Conservation (phyloP, 2,329 filamentous ascomycete species). For the Corynespora cassiicola region DNA sequence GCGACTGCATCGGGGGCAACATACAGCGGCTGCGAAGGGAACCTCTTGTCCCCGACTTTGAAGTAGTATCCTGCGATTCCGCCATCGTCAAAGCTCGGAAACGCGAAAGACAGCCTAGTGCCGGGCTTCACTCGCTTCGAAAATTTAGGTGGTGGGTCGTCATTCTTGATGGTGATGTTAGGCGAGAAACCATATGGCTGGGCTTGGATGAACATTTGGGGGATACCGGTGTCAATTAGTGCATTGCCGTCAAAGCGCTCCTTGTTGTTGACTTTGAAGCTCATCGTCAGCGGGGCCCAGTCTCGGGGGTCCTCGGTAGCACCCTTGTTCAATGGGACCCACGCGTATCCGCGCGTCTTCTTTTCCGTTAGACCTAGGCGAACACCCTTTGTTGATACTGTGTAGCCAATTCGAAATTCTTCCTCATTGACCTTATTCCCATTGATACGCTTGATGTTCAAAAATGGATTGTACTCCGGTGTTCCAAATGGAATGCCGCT, state of each 20-base stretch:
- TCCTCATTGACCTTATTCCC: neutral
- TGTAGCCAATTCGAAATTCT: constrained; percentile 8
- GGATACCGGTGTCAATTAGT: constrained; percentile 12
- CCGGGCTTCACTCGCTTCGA: constrained; percentile 7
- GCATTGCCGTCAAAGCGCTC: neutral
- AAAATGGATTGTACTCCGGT: constrained; percentile 21
- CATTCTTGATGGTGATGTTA: constrained; percentile 6
- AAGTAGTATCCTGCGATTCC: constrained; percentile 15
- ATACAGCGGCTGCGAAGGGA: constrained; percentile 9
- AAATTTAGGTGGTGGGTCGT: neutral
- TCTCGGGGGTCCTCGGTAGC: constrained; percentile 9
- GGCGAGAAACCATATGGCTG: constrained; percentile 2
- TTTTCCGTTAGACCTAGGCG: constrained; percentile 8
- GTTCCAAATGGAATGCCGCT: constrained; percentile 5
- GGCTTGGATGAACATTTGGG: constrained; percentile 13
- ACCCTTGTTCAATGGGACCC: constrained; percentile 6
- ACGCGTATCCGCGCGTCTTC: constrained; percentile 10
- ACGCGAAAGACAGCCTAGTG: constrained; percentile 11
- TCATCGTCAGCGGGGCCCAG: constrained; percentile 11
- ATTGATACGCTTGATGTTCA: constrained; percentile 18
- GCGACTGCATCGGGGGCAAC: constrained; percentile 5
- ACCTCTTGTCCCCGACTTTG: constrained; percentile 9
- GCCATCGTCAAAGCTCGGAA: constrained; percentile 4
- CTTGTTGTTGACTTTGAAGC: constrained; percentile 1
- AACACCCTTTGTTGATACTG: constrained; percentile 10